phyloP scores from a whole-genome alignment of 73 alveolate species.

The Symbiodinium pilosum region DNA sequence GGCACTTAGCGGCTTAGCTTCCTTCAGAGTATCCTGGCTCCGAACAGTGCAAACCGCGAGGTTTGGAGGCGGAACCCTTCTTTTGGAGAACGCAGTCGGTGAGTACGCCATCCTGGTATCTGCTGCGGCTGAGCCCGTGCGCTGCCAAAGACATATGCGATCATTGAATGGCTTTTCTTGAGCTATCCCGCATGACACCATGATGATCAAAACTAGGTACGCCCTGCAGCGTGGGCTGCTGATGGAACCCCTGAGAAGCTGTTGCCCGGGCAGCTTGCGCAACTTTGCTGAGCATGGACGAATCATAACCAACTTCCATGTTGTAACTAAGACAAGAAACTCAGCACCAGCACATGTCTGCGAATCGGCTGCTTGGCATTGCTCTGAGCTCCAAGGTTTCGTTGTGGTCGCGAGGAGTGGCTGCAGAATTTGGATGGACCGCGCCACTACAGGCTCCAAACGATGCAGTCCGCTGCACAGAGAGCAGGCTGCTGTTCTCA shows the following conservation, averaged over 20 bases:
- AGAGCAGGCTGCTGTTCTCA: too few species aligned
- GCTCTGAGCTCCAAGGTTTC: too few species aligned
- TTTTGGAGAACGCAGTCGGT: background rate
- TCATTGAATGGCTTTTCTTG: too few species aligned
- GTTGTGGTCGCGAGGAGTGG: conserved; percentile 12
- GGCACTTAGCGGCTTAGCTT: too few species aligned
- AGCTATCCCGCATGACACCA: background rate
- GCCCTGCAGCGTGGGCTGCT: background rate
- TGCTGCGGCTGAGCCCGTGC: background rate
- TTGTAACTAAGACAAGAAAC: too few species aligned
- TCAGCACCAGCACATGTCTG: too few species aligned
- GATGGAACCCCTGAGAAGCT: conserved; percentile 12
- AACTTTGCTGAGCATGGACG: background rate
- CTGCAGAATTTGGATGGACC: background rate
- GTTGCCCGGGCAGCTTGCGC: conserved; percentile 7
- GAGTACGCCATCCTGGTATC: conserved; percentile 5
- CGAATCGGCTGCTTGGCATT: too few species aligned
- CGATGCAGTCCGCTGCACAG: too few species aligned
- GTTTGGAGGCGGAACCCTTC: background rate
- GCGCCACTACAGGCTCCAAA: background rate
- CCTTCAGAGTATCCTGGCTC: too few species aligned
- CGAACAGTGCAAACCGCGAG: background rate
- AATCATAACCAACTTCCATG: too few species aligned
- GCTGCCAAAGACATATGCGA: too few species aligned
- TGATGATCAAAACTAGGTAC: background rate